Evolutionary conservation across 345 rosid genomes (phyloP).

Genomic region (Erysimum cheiranthoides): DNA sequence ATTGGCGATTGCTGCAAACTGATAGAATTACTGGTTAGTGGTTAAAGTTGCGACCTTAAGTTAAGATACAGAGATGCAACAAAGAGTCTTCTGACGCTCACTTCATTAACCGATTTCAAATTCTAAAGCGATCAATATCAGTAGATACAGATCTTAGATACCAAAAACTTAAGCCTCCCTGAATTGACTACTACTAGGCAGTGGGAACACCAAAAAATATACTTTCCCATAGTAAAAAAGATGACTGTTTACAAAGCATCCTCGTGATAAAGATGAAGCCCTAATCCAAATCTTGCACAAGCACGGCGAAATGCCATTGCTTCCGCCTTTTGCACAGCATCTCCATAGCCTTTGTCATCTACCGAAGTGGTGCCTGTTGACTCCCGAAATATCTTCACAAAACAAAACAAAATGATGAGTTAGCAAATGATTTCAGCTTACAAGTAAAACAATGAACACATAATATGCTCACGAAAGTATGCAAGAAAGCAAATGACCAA

Average conservation of each 20-base stretch:
- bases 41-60: background rate
- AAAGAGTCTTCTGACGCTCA: conserved; percentile 4
- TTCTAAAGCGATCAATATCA: background rate
- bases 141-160: conserved; percentile 17
- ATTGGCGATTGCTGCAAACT: background rate
- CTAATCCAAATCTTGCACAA: conserved; percentile 87
- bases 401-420: background rate
- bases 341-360: conserved; percentile 67
- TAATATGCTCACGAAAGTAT: background rate
- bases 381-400: conserved; percentile 61
- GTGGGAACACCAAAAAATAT: background rate
- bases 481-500: background rate
- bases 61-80: background rate
- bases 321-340: conserved; percentile 89
- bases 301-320: conserved; percentile 94
- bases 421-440: background rate
- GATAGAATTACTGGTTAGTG: background rate
- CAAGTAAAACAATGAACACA: conserved; percentile 10
- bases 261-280: conserved; percentile 90
- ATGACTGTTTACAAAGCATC: conserved; percentile 52
- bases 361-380: conserved; percentile 78
- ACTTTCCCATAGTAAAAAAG: background rate
- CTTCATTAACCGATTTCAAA: conserved; percentile 23
- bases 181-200: background rate
- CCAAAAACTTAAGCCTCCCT: conserved; percentile 15